Base-by-base conservation (phyloP, 169 alveolate genomes). In the Plasmodium yoelii region DNA sequence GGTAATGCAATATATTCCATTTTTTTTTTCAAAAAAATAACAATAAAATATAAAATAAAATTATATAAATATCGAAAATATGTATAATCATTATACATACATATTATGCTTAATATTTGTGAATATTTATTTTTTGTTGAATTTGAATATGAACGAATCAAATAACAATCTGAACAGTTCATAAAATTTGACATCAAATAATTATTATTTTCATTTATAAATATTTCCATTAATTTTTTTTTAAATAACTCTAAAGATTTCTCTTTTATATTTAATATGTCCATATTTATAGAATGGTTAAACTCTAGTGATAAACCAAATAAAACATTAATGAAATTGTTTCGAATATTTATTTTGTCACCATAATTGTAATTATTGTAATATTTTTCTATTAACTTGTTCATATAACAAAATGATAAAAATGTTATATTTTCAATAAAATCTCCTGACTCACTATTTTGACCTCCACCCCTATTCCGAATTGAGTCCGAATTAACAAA, bases 351-450 rank as follows among this genome's bases (percentile, higher is more conserved):
- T 10, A 65, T 70, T 28, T 67, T 80, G n/a, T 71, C 75, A 5
- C 53, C 90, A 13, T n/a, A 28, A 9, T 80, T 34, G 26, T 80
- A 80, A 18, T 15, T 47, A 53, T 64, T 68, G 24, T 67, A 80
- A 49, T 67, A 46, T 19, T 65, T 80, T 42, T 44, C 63, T 13
- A 80, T 15, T 8, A 80, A 67, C n/a, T 67, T 80, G 34, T 55
- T 80, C 90, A 80, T 80, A 22, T 80, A 80, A 34, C 72, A 67
- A 47, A 80, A 80, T 18, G 84, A 80, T 15, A 67, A 60, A 71
- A 80, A 80, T 7, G 68, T 13, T 24, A 80, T 34, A 51, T 80
- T 68, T 5, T 80, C 90, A 26, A 46, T 47, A 13, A 64, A 53
- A 13, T 34, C n/a, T n/a, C 22, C n/a, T n/a, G 57, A 55, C n/a